Evolutionary conservation across 352 stramenopile species (phyloP), one percentile per base, ranked within the genome.

Genomic region (Elongisporangium senticosum): DNA sequence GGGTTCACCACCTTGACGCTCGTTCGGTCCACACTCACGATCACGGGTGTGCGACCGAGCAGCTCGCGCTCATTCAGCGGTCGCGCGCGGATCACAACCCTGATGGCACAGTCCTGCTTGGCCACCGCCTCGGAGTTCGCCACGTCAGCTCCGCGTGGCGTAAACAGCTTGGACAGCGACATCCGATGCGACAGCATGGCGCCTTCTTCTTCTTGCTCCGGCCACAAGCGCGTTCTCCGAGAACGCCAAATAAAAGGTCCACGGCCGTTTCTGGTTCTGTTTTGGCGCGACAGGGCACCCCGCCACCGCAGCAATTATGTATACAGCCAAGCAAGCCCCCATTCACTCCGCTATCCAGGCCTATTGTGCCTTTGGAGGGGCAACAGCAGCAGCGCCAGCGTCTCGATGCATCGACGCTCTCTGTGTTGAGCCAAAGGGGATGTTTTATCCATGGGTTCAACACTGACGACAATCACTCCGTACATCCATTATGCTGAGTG

Each of bases 51-150:
- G 33, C 77, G 73, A 37, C 59, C 62, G 26, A 77, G 61, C 17
- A 79, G 48, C 68, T 93, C 82, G 1, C 67, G 68, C 15, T 80
- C 71, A 56, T 64, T 93, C 21, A 90, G 67, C 4, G 84, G 84
- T 8, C 84, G 82, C 8, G 83, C 75, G 33, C 84, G 78, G 22
- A 94, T 65, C n/a, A 90, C 75, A 48, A 92, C 84, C 63, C 79
- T 82, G 64, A 90, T 90, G 43, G 79, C 80, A 19, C 76, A 82
- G 22, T 73, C 58, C 22, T 69, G 66, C 14, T 63, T 61, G 26
- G 69, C 68, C 11, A 66, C 69, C 19, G 61, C 59, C 5, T 10
- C 56, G 0, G 54, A 24, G n/a, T 26, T 56, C 47, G 57, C 53
- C n/a, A 22, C 20, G 21, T 4, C 21, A 21, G 15, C 7, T 3